phyloP scores from a whole-genome alignment of 352 stramenopile species.

The Pythium phragmitis region DNA sequence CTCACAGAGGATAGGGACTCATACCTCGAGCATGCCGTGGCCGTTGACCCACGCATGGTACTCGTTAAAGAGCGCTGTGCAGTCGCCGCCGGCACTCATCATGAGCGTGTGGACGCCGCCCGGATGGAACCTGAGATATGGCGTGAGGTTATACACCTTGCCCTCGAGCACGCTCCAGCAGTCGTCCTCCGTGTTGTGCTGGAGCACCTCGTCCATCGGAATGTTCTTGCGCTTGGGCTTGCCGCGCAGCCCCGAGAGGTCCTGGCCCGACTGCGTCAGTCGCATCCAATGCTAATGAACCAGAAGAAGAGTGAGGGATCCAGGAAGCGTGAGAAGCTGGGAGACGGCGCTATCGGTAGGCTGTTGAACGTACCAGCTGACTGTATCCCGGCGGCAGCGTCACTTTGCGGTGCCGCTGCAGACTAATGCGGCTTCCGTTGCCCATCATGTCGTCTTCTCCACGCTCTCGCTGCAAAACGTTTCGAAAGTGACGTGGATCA shows the following conservation, averaged over 20 bases:
- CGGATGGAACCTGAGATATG: slow-evolving; percentile 97
- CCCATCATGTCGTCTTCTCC: slow-evolving; percentile 32
- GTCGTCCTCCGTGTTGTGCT: slow-evolving; percentile 89
- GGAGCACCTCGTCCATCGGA: slow-evolving; percentile 81
- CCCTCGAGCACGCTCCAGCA: slow-evolving; percentile 93
- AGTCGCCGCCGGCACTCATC: slow-evolving; percentile 91
- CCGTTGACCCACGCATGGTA: slow-evolving; percentile 96
- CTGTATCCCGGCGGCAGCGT: slow-evolving; percentile 89
- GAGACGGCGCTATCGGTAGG: slow-evolving; percentile 1
- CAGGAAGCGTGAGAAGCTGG: slow-evolving; percentile 1
- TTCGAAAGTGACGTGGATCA: not conserved
- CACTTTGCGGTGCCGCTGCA: slow-evolving; percentile 75
- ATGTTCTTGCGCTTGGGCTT: slow-evolving; percentile 56
- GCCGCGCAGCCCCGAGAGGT: slow-evolving; percentile 82
- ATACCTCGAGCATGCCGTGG: slow-evolving; percentile 83
- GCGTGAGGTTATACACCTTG: slow-evolving; percentile 93
- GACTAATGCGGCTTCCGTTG: slow-evolving; percentile 57
- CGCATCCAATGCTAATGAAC: slow-evolving; percentile 89
- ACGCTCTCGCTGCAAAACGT: not conserved
- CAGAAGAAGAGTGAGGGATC: not conserved
- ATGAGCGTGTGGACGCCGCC: slow-evolving; percentile 94
- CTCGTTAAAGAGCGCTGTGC: slow-evolving; percentile 95
- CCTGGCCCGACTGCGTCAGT: slow-evolving; percentile 75
- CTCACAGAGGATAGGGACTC: not conserved
- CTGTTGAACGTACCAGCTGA: slow-evolving; percentile 59